Evolutionary conservation across 225 moss, liverwort and hornwort genomes (phyloP).

Genomic region (Physcomitrellopsis africana): DNA sequence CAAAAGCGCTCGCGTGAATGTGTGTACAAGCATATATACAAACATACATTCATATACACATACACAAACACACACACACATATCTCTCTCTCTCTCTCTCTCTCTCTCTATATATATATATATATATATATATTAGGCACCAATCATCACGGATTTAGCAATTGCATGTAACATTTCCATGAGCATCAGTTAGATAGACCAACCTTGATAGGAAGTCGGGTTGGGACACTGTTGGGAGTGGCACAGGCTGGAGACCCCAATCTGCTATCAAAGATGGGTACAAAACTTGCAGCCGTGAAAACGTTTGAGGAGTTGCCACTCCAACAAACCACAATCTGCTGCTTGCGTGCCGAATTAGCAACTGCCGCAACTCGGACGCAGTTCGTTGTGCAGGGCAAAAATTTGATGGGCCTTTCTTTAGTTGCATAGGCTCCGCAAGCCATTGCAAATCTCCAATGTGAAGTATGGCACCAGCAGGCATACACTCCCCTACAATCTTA

Average conservation of each 20-base stretch:
- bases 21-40: no score
- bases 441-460: slow-evolving; percentile 86
- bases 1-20: no score
- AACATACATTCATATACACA: no score
- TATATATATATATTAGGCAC: no score
- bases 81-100: no score
- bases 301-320: slow-evolving; percentile 50
- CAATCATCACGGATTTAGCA: no score
- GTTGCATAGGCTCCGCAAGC: slow-evolving; percentile 67
- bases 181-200: background rate
- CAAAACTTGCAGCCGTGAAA: slow-evolving; percentile 47
- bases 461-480: slow-evolving; percentile 73
- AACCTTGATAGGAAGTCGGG: slow-evolving; percentile 51
- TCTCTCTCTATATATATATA: no score
- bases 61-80: no score
- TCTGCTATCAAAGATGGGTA: slow-evolving; percentile 52
- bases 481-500: slow-evolving; percentile 71
- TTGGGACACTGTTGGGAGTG: slow-evolving; percentile 31
- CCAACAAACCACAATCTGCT: slow-evolving; percentile 79
- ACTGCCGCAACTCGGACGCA: slow-evolving; percentile 55
- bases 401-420: slow-evolving; percentile 50
- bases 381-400: slow-evolving; percentile 62
- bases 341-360: slow-evolving; percentile 54
- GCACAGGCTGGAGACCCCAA: slow-evolving; percentile 69
- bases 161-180: no score